Base-by-base conservation (phyloP, 1,139 yeast species). In the Candida sanyaensis region DNA sequence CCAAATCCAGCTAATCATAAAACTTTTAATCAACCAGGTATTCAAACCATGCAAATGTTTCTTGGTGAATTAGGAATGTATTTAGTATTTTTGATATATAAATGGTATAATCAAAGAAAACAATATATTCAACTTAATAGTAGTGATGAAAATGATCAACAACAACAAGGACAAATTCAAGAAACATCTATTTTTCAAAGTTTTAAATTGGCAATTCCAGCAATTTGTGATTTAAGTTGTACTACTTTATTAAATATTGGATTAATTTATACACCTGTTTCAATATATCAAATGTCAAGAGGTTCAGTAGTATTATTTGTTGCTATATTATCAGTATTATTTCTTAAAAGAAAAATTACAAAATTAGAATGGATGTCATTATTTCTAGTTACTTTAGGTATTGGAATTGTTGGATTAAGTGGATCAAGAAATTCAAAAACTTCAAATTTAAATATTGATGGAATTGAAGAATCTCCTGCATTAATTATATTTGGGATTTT, bases 41-140 rank as follows among this genome's bases (percentile, higher is more conserved):
- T 88, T 39, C 96, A 88, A 61, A 85, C 95, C 1, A 70, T 86
- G 29, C 95, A 88, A 64, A 88, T 88, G 96, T 88, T 88, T 60
- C 63, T 86, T 5, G 96, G 95, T 21, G 96, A 88, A 59, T 65
- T 80, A 43, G 65, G 72, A 26, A 75, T 83, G 60, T 66, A 82
- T 72, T 48, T 80, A 53, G 78, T 75, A 43, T 73, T 81, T 68
- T 24, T 49, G 27, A 24, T 44, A 4, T 57, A 65, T 52, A 51
- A 61, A 43, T 50, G 69, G 49, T 67, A 69, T 50, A 56, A 58
- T 33, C 53, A 49, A 32, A 52, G 52, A 17, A 48, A 45, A 8
- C 63, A 56, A 5, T 63, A 64, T 44, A 52, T 52, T 26, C 61
- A 57, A 10, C 47, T 61, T 49, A 60, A 53, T 29, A 61, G 51